Percentiles rank a stretch among this genome's conserved stretches.
These are phyloP conservation scores for Lactarius akahatsu DNA, from an alignment of 768 basidiomycete species.

Conservation along the genomic window DNA sequence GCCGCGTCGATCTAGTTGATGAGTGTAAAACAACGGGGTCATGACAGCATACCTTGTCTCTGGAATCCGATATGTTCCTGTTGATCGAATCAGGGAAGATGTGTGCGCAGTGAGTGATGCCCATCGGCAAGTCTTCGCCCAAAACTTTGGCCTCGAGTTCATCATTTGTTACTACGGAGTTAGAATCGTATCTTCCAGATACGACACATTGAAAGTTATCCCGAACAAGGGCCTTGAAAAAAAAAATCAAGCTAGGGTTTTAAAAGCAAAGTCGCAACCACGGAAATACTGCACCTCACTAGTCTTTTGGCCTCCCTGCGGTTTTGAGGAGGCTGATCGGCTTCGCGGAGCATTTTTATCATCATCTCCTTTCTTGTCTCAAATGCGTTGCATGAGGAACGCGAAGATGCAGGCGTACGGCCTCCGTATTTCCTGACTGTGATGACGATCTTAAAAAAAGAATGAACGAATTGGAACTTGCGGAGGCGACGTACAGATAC, in stretches of 20 bases:
- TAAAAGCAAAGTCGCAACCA: background rate
- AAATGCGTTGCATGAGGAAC: background rate
- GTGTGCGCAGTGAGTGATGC: background rate
- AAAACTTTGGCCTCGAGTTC: background rate
- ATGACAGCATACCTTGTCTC: background rate
- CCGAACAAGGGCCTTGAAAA: background rate
- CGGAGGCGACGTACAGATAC: background rate
- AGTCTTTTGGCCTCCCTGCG: background rate
- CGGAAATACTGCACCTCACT: background rate
- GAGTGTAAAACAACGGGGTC: background rate
- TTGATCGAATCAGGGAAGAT: background rate
- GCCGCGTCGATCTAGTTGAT: background rate
- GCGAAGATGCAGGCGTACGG: background rate
- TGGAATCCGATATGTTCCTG: background rate
- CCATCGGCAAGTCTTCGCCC: no score
- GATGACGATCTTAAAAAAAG: background rate
- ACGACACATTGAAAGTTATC: background rate
- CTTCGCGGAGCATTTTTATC: background rate
- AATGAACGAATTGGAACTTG: background rate
- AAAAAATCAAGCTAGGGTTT: background rate
- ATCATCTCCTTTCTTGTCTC: background rate
- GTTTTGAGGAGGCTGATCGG: background rate
- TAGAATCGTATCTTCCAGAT: background rate
- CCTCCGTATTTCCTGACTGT: background rate
- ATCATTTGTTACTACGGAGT: background rate